Conservation (phyloP, 768 basidiomycete genomes). For the Leccinellum luteum region DNA sequence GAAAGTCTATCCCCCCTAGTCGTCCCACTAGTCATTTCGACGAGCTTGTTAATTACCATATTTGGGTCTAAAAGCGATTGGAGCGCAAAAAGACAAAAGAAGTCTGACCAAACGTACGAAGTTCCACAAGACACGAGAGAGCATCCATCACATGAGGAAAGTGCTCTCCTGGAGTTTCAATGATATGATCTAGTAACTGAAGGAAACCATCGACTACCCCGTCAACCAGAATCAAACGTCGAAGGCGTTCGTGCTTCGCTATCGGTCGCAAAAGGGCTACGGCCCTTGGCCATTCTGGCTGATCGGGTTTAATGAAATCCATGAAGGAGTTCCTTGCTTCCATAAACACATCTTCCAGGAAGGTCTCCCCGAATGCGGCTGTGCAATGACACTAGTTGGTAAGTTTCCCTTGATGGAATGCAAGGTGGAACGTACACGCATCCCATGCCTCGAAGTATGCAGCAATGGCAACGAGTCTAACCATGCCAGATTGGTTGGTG, state of each 20-base stretch:
- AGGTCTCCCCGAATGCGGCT: constrained; percentile 1
- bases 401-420: background rate
- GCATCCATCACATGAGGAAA: constrained; percentile 17
- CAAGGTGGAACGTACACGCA: constrained; percentile 4
- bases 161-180: constrained; percentile 1
- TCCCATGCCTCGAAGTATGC: constrained; percentile 13
- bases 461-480: constrained; percentile 13
- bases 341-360: constrained; percentile 1
- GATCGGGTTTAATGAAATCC: constrained; percentile 3
- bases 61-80: constrained; percentile 4
- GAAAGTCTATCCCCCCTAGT: constrained; percentile 4
- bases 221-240: constrained; percentile 4
- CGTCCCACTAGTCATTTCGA: background rate
- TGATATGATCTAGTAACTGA: constrained; percentile 5
- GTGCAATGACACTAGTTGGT: background rate
- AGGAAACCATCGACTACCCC: constrained; percentile 11
- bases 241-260: constrained; percentile 12
- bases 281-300: constrained; percentile 15
- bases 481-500: constrained; percentile 3
- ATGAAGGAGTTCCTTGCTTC: constrained; percentile 6
- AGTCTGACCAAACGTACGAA: background rate
- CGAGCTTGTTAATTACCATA: constrained; percentile 1
- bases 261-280: constrained; percentile 16
- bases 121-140: constrained; percentile 11
- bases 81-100: background rate